Conservation (phyloP, 1,139 yeast species). For the Arxiozyma slooffiae region DNA sequence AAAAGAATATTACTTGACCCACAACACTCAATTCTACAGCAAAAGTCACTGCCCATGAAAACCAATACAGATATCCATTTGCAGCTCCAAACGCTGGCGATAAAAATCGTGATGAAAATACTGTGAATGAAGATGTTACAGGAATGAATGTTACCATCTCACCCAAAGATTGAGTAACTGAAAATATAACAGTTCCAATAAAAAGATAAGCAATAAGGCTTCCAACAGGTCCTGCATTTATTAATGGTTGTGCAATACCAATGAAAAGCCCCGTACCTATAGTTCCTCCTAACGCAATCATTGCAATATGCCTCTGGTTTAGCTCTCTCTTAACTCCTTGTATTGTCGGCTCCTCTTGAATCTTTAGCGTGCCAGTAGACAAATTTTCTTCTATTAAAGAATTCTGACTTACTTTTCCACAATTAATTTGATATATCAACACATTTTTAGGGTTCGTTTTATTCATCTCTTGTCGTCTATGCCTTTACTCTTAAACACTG, state of each 20-base stretch:
- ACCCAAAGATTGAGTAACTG: slow-evolving; percentile 60
- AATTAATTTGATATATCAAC: neutral
- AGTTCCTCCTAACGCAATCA: slow-evolving; percentile 61
- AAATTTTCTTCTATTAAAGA: neutral
- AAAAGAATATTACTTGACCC: slow-evolving; percentile 64
- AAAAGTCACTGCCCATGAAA: slow-evolving; percentile 77
- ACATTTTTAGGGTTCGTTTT: neutral
- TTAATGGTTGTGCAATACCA: slow-evolving; percentile 44
- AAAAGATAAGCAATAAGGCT: slow-evolving; percentile 54
- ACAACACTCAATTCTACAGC: slow-evolving; percentile 77
- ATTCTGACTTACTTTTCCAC: neutral
- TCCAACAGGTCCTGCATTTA: slow-evolving; percentile 60
- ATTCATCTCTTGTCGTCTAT: neutral
- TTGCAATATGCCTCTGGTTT: slow-evolving; percentile 50
- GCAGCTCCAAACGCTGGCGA: slow-evolving; percentile 61
- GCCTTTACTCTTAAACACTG: neutral
- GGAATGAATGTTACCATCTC: slow-evolving; percentile 71
- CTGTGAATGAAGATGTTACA: slow-evolving; percentile 54
- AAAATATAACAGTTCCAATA: slow-evolving; percentile 54
- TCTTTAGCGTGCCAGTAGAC: neutral
- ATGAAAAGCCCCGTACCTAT: slow-evolving; percentile 60
- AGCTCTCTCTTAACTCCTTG: slow-evolving; percentile 36
- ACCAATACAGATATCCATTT: slow-evolving; percentile 79
- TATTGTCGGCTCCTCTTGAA: neutral
- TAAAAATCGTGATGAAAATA: slow-evolving; percentile 47